Evolutionary conservation across 345 rosid species (phyloP).

Genomic region (Camelina neglecta): DNA sequence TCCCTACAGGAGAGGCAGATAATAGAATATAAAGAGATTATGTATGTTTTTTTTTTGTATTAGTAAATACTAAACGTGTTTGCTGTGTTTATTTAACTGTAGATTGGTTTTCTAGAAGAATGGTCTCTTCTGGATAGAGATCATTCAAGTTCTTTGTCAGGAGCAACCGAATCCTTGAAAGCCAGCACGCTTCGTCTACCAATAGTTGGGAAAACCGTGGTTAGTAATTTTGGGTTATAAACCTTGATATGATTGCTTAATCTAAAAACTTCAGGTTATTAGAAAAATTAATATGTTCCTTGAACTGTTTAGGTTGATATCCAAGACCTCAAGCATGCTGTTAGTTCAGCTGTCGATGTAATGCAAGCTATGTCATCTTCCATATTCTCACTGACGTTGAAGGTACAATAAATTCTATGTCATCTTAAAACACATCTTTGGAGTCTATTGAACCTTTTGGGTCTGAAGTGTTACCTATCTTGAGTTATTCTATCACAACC

Average conservation of each 20-base stretch:
- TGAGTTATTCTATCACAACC: conserved; percentile 4
- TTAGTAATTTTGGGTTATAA: conserved; percentile 37
- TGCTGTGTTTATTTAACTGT: conserved; percentile 39
- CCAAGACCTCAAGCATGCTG: conserved; percentile 86
- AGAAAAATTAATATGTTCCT: background rate
- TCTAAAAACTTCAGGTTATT: background rate
- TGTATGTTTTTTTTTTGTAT: background rate
- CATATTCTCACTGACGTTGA: conserved; percentile 61
- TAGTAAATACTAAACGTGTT: background rate
- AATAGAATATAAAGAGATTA: conserved; percentile 4
- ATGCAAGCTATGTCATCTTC: conserved; percentile 96
- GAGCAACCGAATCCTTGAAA: conserved; percentile 81
- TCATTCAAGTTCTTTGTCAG: conserved; percentile 75
- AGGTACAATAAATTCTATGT: conserved; percentile 52
- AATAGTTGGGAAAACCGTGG: conserved; percentile 85
- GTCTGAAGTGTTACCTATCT: conserved; percentile 2
- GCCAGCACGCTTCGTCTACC: conserved; percentile 97
- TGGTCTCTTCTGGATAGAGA: conserved; percentile 69
- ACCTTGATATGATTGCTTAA: conserved; percentile 10
- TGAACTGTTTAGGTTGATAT: conserved; percentile 62
- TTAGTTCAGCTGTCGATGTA: conserved; percentile 80
- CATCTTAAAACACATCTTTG: conserved; percentile 7
- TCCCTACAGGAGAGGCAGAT: conserved; percentile 2
- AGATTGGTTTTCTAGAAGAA: conserved; percentile 81
- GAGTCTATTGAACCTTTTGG: conserved; percentile 6